Evolutionary conservation across 2,329 filamentous ascomycete genomes (phyloP).

Genomic region (Boeremia lycopersici): DNA sequence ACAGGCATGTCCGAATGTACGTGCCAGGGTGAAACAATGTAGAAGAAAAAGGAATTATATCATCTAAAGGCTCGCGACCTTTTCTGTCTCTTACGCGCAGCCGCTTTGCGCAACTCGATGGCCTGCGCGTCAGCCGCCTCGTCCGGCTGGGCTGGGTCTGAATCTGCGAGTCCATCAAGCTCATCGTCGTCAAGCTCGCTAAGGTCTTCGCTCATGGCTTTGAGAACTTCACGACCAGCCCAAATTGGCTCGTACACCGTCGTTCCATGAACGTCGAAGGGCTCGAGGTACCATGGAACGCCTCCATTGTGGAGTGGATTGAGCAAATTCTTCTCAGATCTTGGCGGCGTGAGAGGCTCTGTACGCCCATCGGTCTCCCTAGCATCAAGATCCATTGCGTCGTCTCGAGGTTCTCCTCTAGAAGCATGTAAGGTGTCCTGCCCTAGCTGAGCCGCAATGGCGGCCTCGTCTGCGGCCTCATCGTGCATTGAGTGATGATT

Average conservation of each 20-base stretch:
- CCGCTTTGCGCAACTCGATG: conserved; percentile 35
- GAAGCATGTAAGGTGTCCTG: conserved; percentile 36
- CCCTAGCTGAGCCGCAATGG: conserved; percentile 43
- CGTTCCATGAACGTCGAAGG: conserved; percentile 80
- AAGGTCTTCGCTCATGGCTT: conserved; percentile 81
- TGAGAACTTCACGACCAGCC: conserved; percentile 72
- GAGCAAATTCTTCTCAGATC: conserved; percentile 58
- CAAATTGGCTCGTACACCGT: conserved; percentile 76
- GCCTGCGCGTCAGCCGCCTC: conserved; percentile 33
- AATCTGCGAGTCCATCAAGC: conserved; percentile 65
- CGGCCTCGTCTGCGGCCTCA: conserved; percentile 44
- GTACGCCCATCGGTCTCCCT: conserved; percentile 24
- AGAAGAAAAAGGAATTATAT: conserved; percentile 8
- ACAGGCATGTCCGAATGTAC: conserved; percentile 20
- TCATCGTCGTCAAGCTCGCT: conserved; percentile 93
- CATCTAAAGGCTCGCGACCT: conserved; percentile 33
- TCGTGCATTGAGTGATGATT: conserved; percentile 35
- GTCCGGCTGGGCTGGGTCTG: conserved; percentile 37
- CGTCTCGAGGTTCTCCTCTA: conserved; percentile 18
- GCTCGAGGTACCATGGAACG: conserved; percentile 84
- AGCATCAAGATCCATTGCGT: conserved; percentile 31
- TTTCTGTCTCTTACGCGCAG: conserved; percentile 40
- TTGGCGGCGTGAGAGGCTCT: conserved; percentile 69
- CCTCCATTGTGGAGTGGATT: conserved; percentile 66
- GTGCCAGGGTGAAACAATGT: conserved; percentile 16